Conservation (phyloP, 352 stramenopile species). For the Phytophthora sansomeana region DNA sequence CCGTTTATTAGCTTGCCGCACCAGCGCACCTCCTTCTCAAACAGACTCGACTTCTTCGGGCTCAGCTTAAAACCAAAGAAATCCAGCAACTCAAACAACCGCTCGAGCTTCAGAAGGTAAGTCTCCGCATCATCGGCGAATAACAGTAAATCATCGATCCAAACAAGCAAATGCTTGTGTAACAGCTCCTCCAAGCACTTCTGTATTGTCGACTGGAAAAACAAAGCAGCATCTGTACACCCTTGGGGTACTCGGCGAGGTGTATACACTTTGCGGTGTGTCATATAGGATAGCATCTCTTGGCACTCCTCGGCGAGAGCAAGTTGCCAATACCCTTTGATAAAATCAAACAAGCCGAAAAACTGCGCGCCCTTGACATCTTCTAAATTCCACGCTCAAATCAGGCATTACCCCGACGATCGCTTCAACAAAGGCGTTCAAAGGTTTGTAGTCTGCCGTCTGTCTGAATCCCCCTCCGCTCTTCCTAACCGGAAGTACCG, state of each 20-base stretch:
- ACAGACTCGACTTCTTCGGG: slow-evolving; percentile 29
- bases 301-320: slow-evolving; percentile 9
- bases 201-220: slow-evolving; percentile 9
- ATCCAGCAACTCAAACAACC: slow-evolving; percentile 13
- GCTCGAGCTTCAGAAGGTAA: background rate
- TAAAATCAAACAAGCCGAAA: slow-evolving; percentile 29
- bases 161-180: background rate
- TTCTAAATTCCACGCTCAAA: slow-evolving; percentile 16
- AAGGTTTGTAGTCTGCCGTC: slow-evolving; percentile 34
- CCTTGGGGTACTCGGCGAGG: slow-evolving; percentile 1
- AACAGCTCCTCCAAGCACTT: slow-evolving; percentile 12
- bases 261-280: slow-evolving; percentile 18
- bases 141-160: too few species aligned
- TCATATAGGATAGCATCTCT: slow-evolving; percentile 36
- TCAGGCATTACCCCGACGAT: slow-evolving; percentile 41
- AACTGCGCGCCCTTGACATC: background rate
- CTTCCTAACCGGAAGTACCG: slow-evolving; percentile 25
- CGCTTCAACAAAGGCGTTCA: slow-evolving; percentile 25
- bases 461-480: slow-evolving; percentile 24
- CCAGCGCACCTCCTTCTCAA: slow-evolving; percentile 20
- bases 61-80: slow-evolving; percentile 34
- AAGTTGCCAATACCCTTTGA: slow-evolving; percentile 15
- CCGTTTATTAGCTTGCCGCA: slow-evolving; percentile 19
- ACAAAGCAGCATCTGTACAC: slow-evolving; percentile 6
- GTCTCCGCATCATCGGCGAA: slow-evolving; percentile 2